Conservation (phyloP, 2,329 filamentous ascomycete genomes). For the Colletotrichum chrysophilum region DNA sequence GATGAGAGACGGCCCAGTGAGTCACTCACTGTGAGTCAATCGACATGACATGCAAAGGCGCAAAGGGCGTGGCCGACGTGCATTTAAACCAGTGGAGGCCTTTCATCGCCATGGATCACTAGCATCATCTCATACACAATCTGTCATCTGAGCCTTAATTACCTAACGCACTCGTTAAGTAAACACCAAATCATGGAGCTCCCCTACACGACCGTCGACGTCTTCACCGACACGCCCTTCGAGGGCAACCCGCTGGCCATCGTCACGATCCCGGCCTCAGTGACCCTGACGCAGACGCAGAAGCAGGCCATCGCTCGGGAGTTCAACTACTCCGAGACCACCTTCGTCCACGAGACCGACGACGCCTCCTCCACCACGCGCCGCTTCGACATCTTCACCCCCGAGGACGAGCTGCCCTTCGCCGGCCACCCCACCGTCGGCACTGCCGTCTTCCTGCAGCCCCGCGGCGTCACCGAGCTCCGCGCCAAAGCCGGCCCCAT, state of each 20-base stretch:
- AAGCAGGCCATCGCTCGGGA: conserved; percentile 66
- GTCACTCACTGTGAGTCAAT: neutral
- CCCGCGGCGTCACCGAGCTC: conserved; percentile 45
- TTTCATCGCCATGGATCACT: no score
- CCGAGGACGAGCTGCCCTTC: conserved; percentile 60
- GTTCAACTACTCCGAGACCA: conserved; percentile 69
- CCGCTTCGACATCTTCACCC: conserved; percentile 65
- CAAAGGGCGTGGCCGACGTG: neutral
- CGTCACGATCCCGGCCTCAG: conserved; percentile 53
- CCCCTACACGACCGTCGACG: conserved; percentile 59
- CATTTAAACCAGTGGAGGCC: neutral
- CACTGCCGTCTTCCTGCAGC: conserved; percentile 53
- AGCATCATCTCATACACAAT: neutral
- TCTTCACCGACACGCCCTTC: conserved; percentile 59
- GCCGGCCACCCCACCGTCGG: conserved; percentile 69
- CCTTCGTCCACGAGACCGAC: conserved; percentile 60
- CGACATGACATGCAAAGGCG: neutral
- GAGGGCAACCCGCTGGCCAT: conserved; percentile 67
- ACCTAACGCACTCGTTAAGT: no score
- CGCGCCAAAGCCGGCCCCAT: conserved; percentile 64
- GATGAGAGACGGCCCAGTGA: neutral
- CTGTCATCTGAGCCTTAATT: neutral
- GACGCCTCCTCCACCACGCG: conserved; percentile 38
- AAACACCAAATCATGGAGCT: conserved; percentile 39
- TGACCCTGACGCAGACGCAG: conserved; percentile 51